Evolutionary conservation across 1,284 basidiomycete genomes (phyloP), one percentile per base, ranked within the genome.

Genomic region (Chondrostereum purpureum): DNA sequence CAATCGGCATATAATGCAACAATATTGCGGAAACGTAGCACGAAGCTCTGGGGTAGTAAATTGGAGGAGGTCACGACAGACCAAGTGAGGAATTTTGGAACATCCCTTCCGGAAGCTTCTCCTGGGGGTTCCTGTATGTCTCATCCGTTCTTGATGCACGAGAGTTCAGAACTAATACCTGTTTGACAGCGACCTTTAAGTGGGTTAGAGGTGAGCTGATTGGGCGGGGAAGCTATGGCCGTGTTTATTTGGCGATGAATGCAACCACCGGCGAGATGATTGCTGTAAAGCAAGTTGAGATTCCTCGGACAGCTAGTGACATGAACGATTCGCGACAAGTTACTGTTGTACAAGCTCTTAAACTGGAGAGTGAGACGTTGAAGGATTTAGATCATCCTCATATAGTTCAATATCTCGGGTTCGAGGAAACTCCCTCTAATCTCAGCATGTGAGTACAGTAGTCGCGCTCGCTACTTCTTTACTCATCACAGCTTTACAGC

Each of bases 191-290:
- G 36, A 93, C 94, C 31, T 95, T 98, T 74, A 94, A 94, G 60
- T 99, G 96, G 95, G 92, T 98, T 43, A 91, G 95, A 58, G 96
- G 96, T 50, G 92, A 97, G 64, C 73, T 97, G 37, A 97, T 99
- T 53, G 96, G 96, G 35, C 92, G 90, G 58, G 96, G 96, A 18
- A 96, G 93, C 3, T 99, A 94, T 58, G 95, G 95, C 5, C 81
- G 89, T 42, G 96, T 99, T 21, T 99, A 97, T 59, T 80, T 98
- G 41, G 96, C 92, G 14, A 72, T 99, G 51, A 99, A 99, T 63
- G 92, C 90, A n/a, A 95, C 92, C 1, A 97, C 94, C 0, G 95
- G 95, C 46, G 95, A 99, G 65, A 95, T 98, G 89, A 94, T 99
- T 56, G 96, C 96, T 5, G 96, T 99, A 54, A 99, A 99, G 67